A percentile compares a stretch with the other conserved stretches of the same genome.
phyloP scores from a whole-genome alignment of 768 basidiomycete species.

The Lactarius evosmus region DNA sequence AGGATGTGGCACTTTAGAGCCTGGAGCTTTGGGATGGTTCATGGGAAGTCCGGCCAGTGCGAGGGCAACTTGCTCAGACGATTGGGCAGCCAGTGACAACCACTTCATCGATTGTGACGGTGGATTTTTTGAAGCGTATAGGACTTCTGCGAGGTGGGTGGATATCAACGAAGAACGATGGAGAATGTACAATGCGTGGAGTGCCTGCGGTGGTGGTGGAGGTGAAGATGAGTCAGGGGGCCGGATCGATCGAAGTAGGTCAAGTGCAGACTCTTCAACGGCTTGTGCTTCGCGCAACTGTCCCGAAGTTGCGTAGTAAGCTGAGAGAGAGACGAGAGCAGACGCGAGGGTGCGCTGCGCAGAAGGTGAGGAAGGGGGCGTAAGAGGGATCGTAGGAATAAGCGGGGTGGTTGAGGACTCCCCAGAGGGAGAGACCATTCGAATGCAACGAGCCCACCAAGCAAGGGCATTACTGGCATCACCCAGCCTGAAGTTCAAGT shows the following conservation, averaged over 20 bases:
- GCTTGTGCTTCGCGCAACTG: slow-evolving; percentile 52
- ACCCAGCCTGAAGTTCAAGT: slow-evolving; percentile 56
- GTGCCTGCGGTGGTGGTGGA: slow-evolving; percentile 52
- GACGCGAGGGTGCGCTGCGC: slow-evolving; percentile 61
- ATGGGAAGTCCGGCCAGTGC: slow-evolving; percentile 47
- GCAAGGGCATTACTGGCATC: slow-evolving; percentile 49
- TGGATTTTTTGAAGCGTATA: slow-evolving; percentile 47
- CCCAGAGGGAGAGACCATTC: slow-evolving; percentile 40
- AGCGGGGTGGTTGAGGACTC: slow-evolving; percentile 26
- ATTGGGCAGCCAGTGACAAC: slow-evolving; percentile 59
- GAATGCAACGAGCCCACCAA: slow-evolving; percentile 67
- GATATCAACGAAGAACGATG: slow-evolving; percentile 74
- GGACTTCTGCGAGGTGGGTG: slow-evolving; percentile 70
- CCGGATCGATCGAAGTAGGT: slow-evolving; percentile 52
- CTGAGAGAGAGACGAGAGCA: slow-evolving; percentile 67
- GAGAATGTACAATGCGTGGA: slow-evolving; percentile 64
- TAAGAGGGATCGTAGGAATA: slow-evolving; percentile 36
- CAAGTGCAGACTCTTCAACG: slow-evolving; percentile 54
- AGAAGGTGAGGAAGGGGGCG: slow-evolving; percentile 52
- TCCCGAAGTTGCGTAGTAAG: slow-evolving; percentile 60
- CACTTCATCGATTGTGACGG: slow-evolving; percentile 49
- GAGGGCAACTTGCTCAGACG: slow-evolving; percentile 61
- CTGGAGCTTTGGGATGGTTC: slow-evolving; percentile 37
- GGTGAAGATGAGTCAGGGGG: slow-evolving; percentile 43
- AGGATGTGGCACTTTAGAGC: slow-evolving; percentile 37